Evolutionary conservation across 257 asterid genomes (phyloP).

Genomic region (Osmanthus fragrans): DNA sequence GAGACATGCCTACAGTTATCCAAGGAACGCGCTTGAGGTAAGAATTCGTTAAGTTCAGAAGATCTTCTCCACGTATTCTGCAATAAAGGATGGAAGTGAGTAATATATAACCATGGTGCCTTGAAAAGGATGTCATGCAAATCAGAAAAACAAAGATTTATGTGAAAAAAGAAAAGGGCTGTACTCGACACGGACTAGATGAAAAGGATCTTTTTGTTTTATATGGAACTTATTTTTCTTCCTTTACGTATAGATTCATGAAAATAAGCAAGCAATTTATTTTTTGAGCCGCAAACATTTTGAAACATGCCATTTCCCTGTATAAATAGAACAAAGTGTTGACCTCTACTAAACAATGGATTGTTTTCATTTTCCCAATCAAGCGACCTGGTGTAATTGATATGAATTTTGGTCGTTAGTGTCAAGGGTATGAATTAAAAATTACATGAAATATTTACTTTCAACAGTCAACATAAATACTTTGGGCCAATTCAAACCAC

Average conservation of each 20-base stretch:
- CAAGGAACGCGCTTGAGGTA: conserved; percentile 30
- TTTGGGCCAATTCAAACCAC: background rate
- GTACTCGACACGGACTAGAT: conserved; percentile 1
- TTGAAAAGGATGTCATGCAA: conserved; percentile 9
- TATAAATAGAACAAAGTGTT: background rate
- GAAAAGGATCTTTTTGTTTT: background rate
- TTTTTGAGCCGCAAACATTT: background rate
- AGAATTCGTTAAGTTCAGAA: conserved; percentile 38
- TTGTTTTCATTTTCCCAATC: background rate
- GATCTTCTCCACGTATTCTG: conserved; percentile 63
- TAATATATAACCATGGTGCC: conserved; percentile 9
- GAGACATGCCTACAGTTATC: conserved; percentile 41
- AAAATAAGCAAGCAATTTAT: background rate
- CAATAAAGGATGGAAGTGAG: conserved; percentile 27
- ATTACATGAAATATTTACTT: background rate
- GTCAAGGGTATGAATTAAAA: background rate
- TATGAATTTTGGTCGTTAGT: background rate
- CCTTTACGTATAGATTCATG: background rate
- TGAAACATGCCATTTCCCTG: background rate
- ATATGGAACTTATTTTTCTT: background rate
- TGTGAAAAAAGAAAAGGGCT: conserved; percentile 5
- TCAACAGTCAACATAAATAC: background rate
- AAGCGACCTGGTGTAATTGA: background rate
- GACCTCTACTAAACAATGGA: conserved; percentile 16
- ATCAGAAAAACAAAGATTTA: conserved; percentile 6